phyloP scores from a whole-genome alignment of 225 moss, liverwort and hornwort species.

The Bryum argenteum region DNA sequence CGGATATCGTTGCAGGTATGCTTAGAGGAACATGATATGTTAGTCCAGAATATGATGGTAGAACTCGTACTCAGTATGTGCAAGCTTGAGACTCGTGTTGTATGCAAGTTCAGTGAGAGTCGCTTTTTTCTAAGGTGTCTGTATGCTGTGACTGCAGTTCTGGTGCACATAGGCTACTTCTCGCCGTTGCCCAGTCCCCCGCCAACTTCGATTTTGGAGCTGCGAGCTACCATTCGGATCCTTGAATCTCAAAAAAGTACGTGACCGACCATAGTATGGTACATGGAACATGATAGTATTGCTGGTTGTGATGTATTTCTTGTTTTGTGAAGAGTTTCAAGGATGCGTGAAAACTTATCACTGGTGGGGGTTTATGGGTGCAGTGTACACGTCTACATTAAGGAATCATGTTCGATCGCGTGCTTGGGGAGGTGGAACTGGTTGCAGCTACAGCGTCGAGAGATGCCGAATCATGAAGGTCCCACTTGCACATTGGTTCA shows the following conservation, averaged over 20 bases:
- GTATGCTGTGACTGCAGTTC: conserved; percentile 50
- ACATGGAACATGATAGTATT: neutral
- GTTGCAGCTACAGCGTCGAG: conserved; percentile 88
- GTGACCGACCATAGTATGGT: conserved; percentile 9
- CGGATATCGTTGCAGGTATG: conserved; percentile 91
- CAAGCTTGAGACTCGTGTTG: too few relatives aligned
- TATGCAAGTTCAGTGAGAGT: neutral
- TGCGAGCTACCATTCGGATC: conserved; percentile 75
- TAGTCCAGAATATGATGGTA: too few relatives aligned
- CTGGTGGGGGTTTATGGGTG: conserved; percentile 29
- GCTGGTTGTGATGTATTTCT: conserved; percentile 9
- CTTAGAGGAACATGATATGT: neutral
- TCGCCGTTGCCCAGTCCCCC: conserved; percentile 73
- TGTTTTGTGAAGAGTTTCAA: too few relatives aligned
- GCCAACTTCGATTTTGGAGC: conserved; percentile 67
- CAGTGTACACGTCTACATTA: conserved; percentile 77
- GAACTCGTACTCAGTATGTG: too few relatives aligned
- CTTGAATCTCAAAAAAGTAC: conserved; percentile 72
- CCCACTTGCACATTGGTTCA: conserved; percentile 15
- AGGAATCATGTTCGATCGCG: conserved; percentile 89
- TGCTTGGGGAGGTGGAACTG: conserved; percentile 94
- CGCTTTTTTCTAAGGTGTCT: conserved; percentile 22
- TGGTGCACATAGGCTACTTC: conserved; percentile 96
- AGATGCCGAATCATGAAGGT: conserved; percentile 81
- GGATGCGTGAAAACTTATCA: conserved; percentile 6